phyloP scores from a whole-genome alignment of 2,329 filamentous ascomycete genomes.

The Calonectria pteridis region DNA sequence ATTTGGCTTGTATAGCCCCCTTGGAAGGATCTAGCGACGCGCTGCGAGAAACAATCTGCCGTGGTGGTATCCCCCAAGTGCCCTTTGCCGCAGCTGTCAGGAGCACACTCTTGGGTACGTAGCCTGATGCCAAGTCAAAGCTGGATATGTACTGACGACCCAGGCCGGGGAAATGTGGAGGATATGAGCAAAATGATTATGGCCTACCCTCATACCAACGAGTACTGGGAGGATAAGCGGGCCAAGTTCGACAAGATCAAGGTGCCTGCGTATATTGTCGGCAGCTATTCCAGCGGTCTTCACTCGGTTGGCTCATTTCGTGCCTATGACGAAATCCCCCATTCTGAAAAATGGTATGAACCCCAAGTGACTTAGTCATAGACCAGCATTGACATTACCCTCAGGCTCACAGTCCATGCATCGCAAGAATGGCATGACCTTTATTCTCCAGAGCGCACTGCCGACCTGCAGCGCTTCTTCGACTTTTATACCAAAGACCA shows the following conservation, averaged over 20 bases:
- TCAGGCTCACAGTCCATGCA: background rate
- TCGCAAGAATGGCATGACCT: background rate
- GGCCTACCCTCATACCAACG: background rate
- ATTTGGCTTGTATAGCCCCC: background rate
- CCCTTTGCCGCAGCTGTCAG: background rate
- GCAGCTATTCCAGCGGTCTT: background rate
- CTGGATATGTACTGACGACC: background rate
- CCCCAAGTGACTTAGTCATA: no score
- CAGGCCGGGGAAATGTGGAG: background rate
- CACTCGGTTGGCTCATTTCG: background rate
- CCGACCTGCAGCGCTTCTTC: background rate
- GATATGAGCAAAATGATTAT: background rate
- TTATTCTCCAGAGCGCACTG: background rate
- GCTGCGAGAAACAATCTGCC: background rate
- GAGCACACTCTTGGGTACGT: background rate
- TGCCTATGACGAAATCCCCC: background rate
- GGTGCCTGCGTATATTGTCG: background rate
- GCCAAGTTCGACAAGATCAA: background rate
- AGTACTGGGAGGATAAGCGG: background rate
- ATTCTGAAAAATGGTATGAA: background rate
- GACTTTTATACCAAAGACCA: background rate
- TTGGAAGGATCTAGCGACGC: background rate
- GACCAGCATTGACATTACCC: background rate
- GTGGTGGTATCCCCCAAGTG: background rate
- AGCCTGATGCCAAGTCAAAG: background rate